Percentiles rank a stretch among this genome's conserved stretches.
Conservation (phyloP, 2,329 filamentous ascomycete species). For the Neofusicoccum sp. region DNA sequence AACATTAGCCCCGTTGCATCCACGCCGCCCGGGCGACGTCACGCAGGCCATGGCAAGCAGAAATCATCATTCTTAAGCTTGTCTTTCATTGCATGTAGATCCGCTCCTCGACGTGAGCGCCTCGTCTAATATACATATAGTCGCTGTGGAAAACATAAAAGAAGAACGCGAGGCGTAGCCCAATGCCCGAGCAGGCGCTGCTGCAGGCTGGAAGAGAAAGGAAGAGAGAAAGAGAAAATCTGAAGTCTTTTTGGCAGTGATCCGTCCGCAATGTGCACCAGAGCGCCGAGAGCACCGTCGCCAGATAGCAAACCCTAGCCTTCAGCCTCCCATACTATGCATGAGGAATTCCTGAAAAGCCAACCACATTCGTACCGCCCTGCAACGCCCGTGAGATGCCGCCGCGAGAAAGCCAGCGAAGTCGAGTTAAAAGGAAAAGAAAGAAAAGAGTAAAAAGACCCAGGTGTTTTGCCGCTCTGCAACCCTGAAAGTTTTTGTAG, state of each 20-base stretch:
- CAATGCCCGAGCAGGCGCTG: not conserved
- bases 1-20: conserved; percentile 1
- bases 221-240: not conserved
- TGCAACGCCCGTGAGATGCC: conserved; percentile 19
- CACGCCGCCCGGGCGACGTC: not conserved
- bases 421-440: not conserved
- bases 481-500: not conserved
- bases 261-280: conserved; percentile 9
- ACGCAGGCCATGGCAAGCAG: not conserved
- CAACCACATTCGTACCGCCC: conserved; percentile 7
- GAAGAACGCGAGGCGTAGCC: not conserved
- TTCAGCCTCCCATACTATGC: conserved; percentile 15
- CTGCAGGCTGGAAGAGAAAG: not conserved
- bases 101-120: not conserved
- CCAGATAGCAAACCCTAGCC: conserved; percentile 13
- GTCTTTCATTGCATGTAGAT: conserved; percentile 4
- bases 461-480: not conserved
- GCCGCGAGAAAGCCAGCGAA: not conserved
- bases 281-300: conserved; percentile 17
- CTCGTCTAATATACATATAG: conserved; percentile 2
- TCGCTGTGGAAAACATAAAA: not conserved
- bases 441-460: not conserved
- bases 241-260: conserved; percentile 6
- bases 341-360: conserved; percentile 11
- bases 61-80: not conserved